Base-by-base conservation (phyloP, 495 filamentous ascomycete species). In the Alectoria sarmentosa region DNA sequence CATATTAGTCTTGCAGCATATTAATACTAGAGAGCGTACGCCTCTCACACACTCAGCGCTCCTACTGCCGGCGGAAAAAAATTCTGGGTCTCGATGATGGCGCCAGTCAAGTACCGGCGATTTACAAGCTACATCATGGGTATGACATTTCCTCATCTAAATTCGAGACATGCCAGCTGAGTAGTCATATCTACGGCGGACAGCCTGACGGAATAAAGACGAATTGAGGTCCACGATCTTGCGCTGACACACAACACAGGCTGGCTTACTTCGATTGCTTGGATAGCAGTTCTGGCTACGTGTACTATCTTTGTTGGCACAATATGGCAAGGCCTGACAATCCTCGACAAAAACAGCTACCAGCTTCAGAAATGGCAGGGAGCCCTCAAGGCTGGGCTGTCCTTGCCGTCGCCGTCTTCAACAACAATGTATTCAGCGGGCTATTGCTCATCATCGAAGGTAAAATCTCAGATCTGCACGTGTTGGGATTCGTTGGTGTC, bases 401-500 rank as follows among this genome's bases (percentile, higher is more conserved):
- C 0, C 66, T 76, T 0, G 42, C 68, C 0, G 70, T 81, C 32
- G 71, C 75, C 0, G 62, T 80, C 0, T 71, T 66, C 1, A 68
- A 79, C 69, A 83, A 82, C 69, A 70, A 71, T 0, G 57, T 78
- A 5, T 71, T 73, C 6, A 74, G 77, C 39, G 74, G 69, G 13
- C n/a, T 74, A 1, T 70, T 83, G n/a, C 75, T 78, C 4, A 69
- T 70, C 21, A 73, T 79, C 37, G 80, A 83, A 49, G 73, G 73
- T 11, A 60, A 76, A 0, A 73, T 82, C 0, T 68, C 57, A 2
- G 37, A 44, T 7, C 32, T 63, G 79, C 81, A 84, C 41, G 65
- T 84, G 2, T 62, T 79, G 8, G 80, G 78, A 0, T 81, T 82
- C 65, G 78, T 84, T 46, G 80, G 73, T 81, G 62, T 73, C 80